Evolutionary conservation across 2,329 filamentous ascomycete genomes (phyloP), one percentile per base, ranked within the genome.

Genomic region (Tolypocladium nubicola): DNA sequence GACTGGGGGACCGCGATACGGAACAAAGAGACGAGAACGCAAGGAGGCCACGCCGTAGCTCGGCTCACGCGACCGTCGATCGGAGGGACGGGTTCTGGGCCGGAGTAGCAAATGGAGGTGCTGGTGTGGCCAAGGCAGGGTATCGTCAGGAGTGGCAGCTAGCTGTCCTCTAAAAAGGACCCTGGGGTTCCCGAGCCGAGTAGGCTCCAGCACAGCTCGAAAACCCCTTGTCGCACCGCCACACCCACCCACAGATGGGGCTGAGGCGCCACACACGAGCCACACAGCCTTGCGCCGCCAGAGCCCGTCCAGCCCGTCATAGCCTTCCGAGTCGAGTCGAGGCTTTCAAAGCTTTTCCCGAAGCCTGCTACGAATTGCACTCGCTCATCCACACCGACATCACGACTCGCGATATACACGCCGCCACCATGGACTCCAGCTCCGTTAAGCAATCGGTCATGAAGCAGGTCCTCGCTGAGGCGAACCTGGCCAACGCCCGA

Each of bases 401-500:
- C 59, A 63, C 63, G 55, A 60, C 57, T 59, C 54, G 53, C 38
- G 47, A 59, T 40, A 57, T 59, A 55, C 63, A 65, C 56, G 60
- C 62, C 61, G 61, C 64, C 62, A 69, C 63, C 58, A 85, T 85
- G 83, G 79, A 84, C 61, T 84, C 82, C 69, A 78, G 75, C 62
- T 68, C 73, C 56, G 74, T 81, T 70, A 86, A 84, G 76, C 75
- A 80, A 73, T 79, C 76, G 70, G 80, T 89, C 58, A 82, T 87
- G 68, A 79, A 82, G 72, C 83, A 87, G 71, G 76, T 88, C 62
- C 79, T 81, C 68, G 71, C 79, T 61, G 83, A 88, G 72, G 77
- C 82, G 61, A 85, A 84, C 71, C 76, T 88, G 64, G 78, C 76
- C 66, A 91, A 91, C 66, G 87, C 86, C 52, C 81, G 83, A 61